These are phyloP conservation scores for Amoebophrya sp. DNA, from an alignment of 169 alveolate genomes.

Conservation along the genomic window DNA sequence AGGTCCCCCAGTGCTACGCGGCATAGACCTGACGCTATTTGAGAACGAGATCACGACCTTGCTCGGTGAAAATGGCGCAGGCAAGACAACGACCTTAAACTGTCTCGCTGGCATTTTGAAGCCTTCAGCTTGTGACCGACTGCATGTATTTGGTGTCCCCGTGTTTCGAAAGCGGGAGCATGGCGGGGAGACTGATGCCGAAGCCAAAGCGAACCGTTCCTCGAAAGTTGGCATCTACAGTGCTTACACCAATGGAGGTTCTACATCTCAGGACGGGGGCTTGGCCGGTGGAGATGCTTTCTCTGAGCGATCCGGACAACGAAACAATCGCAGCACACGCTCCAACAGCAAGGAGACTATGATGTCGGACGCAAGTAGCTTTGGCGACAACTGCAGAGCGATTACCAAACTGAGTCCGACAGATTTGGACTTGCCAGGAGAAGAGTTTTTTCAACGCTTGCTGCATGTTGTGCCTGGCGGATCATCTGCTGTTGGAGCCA, in stretches of 20 bases:
- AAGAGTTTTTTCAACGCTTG: background rate
- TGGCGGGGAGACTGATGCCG: no score
- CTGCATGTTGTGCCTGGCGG: no score
- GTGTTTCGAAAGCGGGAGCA: background rate
- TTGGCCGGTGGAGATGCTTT: background rate
- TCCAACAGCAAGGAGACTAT: no score
- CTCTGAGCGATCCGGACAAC: background rate
- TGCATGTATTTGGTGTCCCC: background rate
- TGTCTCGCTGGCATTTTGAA: conserved; percentile 50
- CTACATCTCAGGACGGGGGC: no score
- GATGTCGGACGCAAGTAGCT: no score
- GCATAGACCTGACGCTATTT: conserved; percentile 59
- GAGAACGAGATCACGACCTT: conserved; percentile 65
- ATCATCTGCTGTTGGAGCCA: background rate
- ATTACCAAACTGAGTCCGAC: background rate
- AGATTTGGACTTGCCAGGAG: background rate
- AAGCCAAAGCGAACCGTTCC: no score
- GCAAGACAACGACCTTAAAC: conserved; percentile 66
- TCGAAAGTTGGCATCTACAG: no score
- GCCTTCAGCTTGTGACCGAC: background rate
- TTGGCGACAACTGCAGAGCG: no score
- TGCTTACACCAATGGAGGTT: no score
- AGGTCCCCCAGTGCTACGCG: conserved; percentile 36
- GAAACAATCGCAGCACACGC: background rate
- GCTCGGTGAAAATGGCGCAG: conserved; percentile 79